A percentile compares a stretch with the other conserved stretches of the same genome.
Conservation (phyloP, 805 yeast species). For the Crinitomyces ghanaensis region DNA sequence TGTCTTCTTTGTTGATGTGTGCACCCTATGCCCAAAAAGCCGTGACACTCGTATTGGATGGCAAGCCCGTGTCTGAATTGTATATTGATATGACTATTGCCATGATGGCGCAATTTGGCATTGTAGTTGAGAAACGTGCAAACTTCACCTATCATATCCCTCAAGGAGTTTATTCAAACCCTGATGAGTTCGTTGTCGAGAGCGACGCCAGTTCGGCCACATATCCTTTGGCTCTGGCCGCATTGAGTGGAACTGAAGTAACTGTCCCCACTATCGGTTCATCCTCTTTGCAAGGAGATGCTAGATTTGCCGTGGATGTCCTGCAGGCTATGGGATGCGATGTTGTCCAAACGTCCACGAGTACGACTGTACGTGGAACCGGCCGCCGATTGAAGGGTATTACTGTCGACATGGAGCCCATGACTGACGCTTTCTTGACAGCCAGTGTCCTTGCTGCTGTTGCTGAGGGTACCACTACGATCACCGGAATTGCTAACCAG, state of each 20-base stretch:
- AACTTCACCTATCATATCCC: slow-evolving; percentile 87
- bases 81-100: slow-evolving; percentile 95
- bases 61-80: slow-evolving; percentile 91
- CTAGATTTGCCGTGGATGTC: slow-evolving; percentile 89
- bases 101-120: slow-evolving; percentile 89
- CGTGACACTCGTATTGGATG: slow-evolving; percentile 83
- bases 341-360: slow-evolving; percentile 69
- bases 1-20: slow-evolving; percentile 90
- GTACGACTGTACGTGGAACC: slow-evolving; percentile 82
- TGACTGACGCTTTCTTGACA: slow-evolving; percentile 97
- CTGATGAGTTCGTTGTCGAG: slow-evolving; percentile 78
- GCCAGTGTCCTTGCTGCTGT: slow-evolving; percentile 97
- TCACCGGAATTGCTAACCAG: slow-evolving; percentile 95
- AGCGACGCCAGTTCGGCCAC: slow-evolving; percentile 98
- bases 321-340: slow-evolving; percentile 89
- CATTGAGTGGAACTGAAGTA: slow-evolving; percentile 85
- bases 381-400: slow-evolving; percentile 61
- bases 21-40: slow-evolving; percentile 92
- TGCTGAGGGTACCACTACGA: slow-evolving; percentile 58
- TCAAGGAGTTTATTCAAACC: slow-evolving; percentile 66
- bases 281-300: slow-evolving; percentile 91
- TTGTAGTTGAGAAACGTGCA: slow-evolving; percentile 55
- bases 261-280: slow-evolving; percentile 92
- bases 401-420: slow-evolving; percentile 94
- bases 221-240: slow-evolving; percentile 95